Percentiles rank a stretch among this genome's conserved stretches.
Evolutionary conservation across 495 filamentous ascomycete genomes (phyloP).

Genomic region (Penicillium simplicissimum): DNA sequence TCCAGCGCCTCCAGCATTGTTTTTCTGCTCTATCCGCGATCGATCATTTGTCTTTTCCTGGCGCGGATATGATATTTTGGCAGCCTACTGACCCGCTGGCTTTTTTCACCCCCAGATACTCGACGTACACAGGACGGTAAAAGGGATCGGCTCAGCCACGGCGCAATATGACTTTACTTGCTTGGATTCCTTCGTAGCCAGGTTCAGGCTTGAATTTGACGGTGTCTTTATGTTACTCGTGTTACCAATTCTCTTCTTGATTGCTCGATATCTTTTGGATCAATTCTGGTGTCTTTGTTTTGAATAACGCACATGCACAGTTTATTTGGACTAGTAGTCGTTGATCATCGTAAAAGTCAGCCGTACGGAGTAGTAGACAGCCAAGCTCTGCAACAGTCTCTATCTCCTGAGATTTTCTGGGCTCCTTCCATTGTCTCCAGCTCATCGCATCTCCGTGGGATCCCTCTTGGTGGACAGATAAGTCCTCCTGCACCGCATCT

Average conservation of each 20-base stretch:
- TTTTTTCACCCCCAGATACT: conserved; percentile 39
- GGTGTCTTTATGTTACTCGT: conserved; percentile 14
- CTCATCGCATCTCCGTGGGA: too few relatives aligned
- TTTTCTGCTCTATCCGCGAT: conserved; percentile 1
- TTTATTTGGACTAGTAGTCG: neutral
- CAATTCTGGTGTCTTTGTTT: neutral
- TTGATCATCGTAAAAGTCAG: neutral
- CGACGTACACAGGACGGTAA: conserved; percentile 48
- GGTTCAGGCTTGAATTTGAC: conserved; percentile 24
- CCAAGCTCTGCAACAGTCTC: too few relatives aligned
- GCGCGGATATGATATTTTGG: neutral
- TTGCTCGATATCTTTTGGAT: neutral
- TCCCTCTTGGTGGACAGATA: too few relatives aligned
- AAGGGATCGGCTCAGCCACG: conserved; percentile 38
- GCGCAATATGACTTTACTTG: conserved; percentile 39
- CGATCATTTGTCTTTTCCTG: neutral
- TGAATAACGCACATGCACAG: conserved; percentile 3
- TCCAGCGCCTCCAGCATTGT: neutral
- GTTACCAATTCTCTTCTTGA: conserved; percentile 3
- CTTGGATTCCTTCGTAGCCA: conserved; percentile 24
- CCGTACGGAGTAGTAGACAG: neutral
- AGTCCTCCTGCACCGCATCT: neutral
- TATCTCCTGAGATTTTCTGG: too few relatives aligned
- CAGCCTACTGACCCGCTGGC: conserved; percentile 6
- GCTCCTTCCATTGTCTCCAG: too few relatives aligned